Base-by-base conservation (phyloP, 345 rosid species). In the Firmiana major region DNA sequence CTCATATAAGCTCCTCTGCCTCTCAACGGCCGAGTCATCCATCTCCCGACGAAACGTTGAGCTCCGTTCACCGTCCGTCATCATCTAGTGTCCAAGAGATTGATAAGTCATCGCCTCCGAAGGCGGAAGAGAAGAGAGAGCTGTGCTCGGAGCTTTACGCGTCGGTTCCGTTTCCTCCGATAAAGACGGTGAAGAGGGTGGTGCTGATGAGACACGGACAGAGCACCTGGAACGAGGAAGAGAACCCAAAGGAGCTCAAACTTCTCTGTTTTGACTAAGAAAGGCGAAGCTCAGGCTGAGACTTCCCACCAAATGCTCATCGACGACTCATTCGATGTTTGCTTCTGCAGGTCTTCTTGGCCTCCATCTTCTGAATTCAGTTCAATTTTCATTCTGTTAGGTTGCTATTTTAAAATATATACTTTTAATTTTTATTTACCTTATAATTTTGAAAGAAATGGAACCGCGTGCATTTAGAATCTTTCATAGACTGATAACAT, bases 201-300 rank as follows among this genome's bases (percentile, higher is more conserved):
- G 91, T 93, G 34, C 86, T 95, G 68, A 98, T 95, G 74, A 89
- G 97, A 85, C 99, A 95, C 78, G 97, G 99, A 17, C 97, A 93
- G 92, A 95, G 98, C 90, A 90, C 97, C 63, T 93, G 99, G 98
- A 93, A 93, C 15, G 93, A 81, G 80, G 97, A 93, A 79, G 99
- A 97, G 0, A 83, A 95, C 93, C 77, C 99, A 95, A 87, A 98
- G 99, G 9, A 92, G 98, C 87, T 95, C 99, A 22, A 75, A 95
- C 80, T 92, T 89, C 85, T 85, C 99, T 24, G 87, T 90, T 76
- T 86, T 93, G 81, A 93, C 99, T 12, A 84, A 83, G 85, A 95
- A 90, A 87, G 98, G 99, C 38, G 96, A 93, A 87, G 78, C 86
- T 82, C 97, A 90, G 79, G 99, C 98, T 19, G 92, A 95, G 64